Base-by-base conservation (phyloP, 768 basidiomycete genomes). In the Tulasnella sp. region DNA sequence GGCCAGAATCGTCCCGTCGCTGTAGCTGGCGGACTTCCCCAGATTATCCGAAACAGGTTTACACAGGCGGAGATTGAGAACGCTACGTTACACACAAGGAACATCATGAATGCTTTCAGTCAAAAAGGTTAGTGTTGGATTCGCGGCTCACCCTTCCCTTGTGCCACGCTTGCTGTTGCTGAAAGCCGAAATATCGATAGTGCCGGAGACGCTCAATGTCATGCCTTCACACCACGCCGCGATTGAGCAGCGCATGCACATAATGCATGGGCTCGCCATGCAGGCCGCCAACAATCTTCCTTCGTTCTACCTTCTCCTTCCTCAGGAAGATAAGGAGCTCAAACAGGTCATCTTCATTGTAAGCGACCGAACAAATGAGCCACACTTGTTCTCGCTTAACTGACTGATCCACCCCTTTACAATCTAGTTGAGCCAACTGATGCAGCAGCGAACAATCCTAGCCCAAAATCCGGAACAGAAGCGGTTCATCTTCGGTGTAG, bases 261-360 rank as follows among this genome's bases (percentile, higher is more conserved):
- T 43, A 26, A 56, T 43, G 9, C 45, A 48, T 5, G 43, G 43
- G 27, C 11, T 59, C 30, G 23, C 42, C 21, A 19, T 27, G 45
- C 58, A 59, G 30, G 47, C 41, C 30, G 49, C 32, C 17, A 13
- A 59, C n/a, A 48, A 24, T 34, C 32, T 59, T n/a, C 24, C 42
- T 24, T 23, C 48, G 19, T 59, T 59, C n/a, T 29, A 27, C 23
- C 1, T 50, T 11, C 32, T 59, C 4, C 26, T 30, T 59, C 58
- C 58, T 8, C 27, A 59, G 24, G 58, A 59, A 21, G 48, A 49
- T 30, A 9, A 48, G 4, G 58, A 49, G 50, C 47, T 59, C 21
- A 59, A 59, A n/a, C 29, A 50, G 30, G 58, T 51, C 23, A 42
- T 48, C 15, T 30, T 38, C 7, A 43, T 32, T 19, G 58, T 59